Percentiles rank a stretch among this genome's conserved stretches.
Conservation (phyloP, 805 yeast species). For the Metschnikowia gruessii region DNA sequence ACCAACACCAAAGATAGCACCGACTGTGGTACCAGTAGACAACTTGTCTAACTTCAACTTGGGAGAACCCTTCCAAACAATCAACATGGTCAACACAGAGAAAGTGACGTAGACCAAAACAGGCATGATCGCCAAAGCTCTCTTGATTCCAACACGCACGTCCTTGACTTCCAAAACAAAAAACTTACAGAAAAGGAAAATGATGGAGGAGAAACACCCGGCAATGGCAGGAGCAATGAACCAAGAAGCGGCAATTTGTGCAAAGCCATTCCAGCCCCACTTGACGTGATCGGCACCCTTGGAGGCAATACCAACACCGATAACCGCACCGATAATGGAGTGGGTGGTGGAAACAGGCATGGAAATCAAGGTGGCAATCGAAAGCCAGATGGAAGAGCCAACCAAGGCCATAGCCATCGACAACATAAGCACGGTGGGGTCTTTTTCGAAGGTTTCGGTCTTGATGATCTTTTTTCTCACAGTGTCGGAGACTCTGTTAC, state of each 20-base stretch:
- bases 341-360: slow-evolving; percentile 84
- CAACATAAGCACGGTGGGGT: slow-evolving; percentile 71
- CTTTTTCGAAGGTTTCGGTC: slow-evolving; percentile 43
- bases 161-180: slow-evolving; percentile 58
- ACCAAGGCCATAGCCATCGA: slow-evolving; percentile 73
- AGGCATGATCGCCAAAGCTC: slow-evolving; percentile 59
- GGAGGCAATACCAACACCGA: slow-evolving; percentile 74
- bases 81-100: slow-evolving; percentile 66
- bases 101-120: slow-evolving; percentile 57
- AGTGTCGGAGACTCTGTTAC: slow-evolving; percentile 71
- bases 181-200: slow-evolving; percentile 59
- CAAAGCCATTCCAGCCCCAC: slow-evolving; percentile 78
- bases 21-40: slow-evolving; percentile 50
- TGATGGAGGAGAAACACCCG: slow-evolving; percentile 56
- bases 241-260: slow-evolving; percentile 78
- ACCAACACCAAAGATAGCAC: slow-evolving; percentile 64
- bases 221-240: slow-evolving; percentile 72
- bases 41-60: slow-evolving; percentile 54
- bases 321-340: slow-evolving; percentile 71
- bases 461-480: slow-evolving; percentile 64
- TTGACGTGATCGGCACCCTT: slow-evolving; percentile 55
- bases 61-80: slow-evolving; percentile 82
- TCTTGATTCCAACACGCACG: slow-evolving; percentile 40
- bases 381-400: slow-evolving; percentile 70
- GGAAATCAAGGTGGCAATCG: slow-evolving; percentile 62